Conservation (phyloP, 2,329 filamentous ascomycete species). For the Xylaria digitata region DNA sequence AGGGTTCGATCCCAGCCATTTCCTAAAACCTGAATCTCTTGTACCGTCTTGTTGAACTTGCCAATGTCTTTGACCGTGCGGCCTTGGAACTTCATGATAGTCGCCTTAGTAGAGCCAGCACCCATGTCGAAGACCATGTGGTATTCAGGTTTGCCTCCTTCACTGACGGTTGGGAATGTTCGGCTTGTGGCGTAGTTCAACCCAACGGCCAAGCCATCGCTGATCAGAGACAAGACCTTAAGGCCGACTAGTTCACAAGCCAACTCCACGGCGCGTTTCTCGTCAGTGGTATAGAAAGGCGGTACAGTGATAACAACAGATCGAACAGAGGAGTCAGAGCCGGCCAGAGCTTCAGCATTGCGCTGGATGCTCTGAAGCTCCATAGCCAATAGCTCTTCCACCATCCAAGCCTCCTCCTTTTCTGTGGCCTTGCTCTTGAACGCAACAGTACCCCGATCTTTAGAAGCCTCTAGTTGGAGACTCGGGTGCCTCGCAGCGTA, state of each 20-base stretch:
- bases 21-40: constrained; percentile 91
- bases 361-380: constrained; percentile 89
- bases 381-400: constrained; percentile 97
- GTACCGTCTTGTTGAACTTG: constrained; percentile 94
- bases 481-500: constrained; percentile 84
- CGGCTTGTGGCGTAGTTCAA: constrained; percentile 94
- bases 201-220: constrained; percentile 90
- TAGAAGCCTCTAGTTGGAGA: constrained; percentile 72
- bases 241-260: constrained; percentile 90
- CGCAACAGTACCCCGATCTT: constrained; percentile 75
- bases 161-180: constrained; percentile 85
- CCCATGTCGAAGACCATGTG: constrained; percentile 99
- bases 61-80: constrained; percentile 90
- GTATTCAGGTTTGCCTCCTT: constrained; percentile 87
- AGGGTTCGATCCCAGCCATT: constrained; percentile 89
- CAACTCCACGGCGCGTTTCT: constrained; percentile 85
- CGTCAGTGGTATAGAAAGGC: constrained; percentile 88
- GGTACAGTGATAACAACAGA: constrained; percentile 92
- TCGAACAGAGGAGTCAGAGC: constrained; percentile 76
- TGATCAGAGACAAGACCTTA: constrained; percentile 85
- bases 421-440: constrained; percentile 78
- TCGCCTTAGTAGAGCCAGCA: constrained; percentile 91
- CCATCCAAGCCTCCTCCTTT: constrained; percentile 75
- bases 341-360: constrained; percentile 87
- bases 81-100: constrained; percentile 89